Percentiles rank a stretch among this genome's conserved stretches.
phyloP scores from a whole-genome alignment of 768 basidiomycete species.

The Leccinellum albellum region DNA sequence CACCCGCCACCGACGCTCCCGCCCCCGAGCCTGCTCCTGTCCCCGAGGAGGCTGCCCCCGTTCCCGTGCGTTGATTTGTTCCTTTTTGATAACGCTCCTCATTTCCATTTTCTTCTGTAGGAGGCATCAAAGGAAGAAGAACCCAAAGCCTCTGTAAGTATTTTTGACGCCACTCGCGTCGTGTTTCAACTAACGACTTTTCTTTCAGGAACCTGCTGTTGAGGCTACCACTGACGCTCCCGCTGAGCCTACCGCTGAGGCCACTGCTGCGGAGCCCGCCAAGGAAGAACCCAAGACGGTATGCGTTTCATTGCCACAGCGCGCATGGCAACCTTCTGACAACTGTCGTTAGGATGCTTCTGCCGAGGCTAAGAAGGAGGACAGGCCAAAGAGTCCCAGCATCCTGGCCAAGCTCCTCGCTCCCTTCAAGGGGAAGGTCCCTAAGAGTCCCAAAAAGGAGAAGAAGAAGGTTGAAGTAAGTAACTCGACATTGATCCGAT shows the following conservation, averaged over 20 bases:
- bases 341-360: slow-evolving; percentile 35
- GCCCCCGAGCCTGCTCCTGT: slow-evolving; percentile 25
- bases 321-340: slow-evolving; percentile 29
- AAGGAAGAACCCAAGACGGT: slow-evolving; percentile 45
- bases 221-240: slow-evolving; percentile 24
- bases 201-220: slow-evolving; percentile 35
- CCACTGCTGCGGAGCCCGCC: slow-evolving; percentile 32
- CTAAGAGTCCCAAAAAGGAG: slow-evolving; percentile 78
- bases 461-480: slow-evolving; percentile 73
- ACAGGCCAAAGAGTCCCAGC: slow-evolving; percentile 75
- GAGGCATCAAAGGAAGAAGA: slow-evolving; percentile 44
- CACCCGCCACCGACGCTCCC: slow-evolving; percentile 29
- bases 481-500: slow-evolving; percentile 4
- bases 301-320: slow-evolving; percentile 10
- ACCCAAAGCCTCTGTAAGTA: slow-evolving; percentile 36
- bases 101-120: slow-evolving; percentile 12
- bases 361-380: slow-evolving; percentile 65
- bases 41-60: slow-evolving; percentile 32
- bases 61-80: slow-evolving; percentile 30
- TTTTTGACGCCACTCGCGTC: accelerated
- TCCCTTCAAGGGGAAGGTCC: slow-evolving; percentile 66
- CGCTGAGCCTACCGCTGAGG: slow-evolving; percentile 28
- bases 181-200: neutral
- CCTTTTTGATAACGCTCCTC: neutral
- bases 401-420: slow-evolving; percentile 76